Percentiles rank a stretch among this genome's conserved stretches.
Conservation (phyloP, 345 rosid genomes). For the Erucastrum elatum region DNA sequence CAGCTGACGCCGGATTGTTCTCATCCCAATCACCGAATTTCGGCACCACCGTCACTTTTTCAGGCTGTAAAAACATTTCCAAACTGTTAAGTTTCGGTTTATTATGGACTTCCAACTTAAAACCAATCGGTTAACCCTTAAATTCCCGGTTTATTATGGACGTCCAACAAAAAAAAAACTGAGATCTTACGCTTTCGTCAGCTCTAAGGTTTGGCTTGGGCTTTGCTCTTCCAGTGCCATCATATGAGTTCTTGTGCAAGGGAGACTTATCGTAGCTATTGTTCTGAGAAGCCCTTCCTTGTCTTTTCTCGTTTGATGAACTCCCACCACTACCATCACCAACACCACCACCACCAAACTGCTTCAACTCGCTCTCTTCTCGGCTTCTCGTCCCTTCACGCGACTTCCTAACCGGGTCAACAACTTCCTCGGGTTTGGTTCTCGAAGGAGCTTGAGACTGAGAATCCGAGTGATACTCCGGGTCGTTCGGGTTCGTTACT, state of each 20-base stretch:
- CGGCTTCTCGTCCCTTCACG: slow-evolving; percentile 36
- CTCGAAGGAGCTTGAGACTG: slow-evolving; percentile 44
- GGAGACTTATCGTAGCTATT: slow-evolving; percentile 68
- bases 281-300: slow-evolving; percentile 59
- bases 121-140: too few species aligned
- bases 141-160: too few species aligned
- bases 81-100: neutral
- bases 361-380: slow-evolving; percentile 42
- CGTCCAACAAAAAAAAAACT: too few species aligned
- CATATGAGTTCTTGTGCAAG: slow-evolving; percentile 56
- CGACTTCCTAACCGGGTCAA: slow-evolving; percentile 45
- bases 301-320: slow-evolving; percentile 51
- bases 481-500: slow-evolving; percentile 73
- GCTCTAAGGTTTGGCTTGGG: slow-evolving; percentile 49
- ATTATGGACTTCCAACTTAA: too few species aligned
- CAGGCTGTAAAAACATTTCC: slow-evolving; percentile 46
- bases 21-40: slow-evolving; percentile 95
- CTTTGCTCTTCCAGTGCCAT: slow-evolving; percentile 57
- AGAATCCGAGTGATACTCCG: slow-evolving; percentile 56
- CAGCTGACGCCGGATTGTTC: slow-evolving; percentile 78
- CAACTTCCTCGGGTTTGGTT: slow-evolving; percentile 48
- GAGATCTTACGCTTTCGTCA: slow-evolving; percentile 66
- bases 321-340: slow-evolving; percentile 44
- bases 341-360: slow-evolving; percentile 49
- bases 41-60: slow-evolving; percentile 75